Evolutionary conservation across 805 yeast species (phyloP).

Genomic region (Jamesozyma jinghongensis): DNA sequence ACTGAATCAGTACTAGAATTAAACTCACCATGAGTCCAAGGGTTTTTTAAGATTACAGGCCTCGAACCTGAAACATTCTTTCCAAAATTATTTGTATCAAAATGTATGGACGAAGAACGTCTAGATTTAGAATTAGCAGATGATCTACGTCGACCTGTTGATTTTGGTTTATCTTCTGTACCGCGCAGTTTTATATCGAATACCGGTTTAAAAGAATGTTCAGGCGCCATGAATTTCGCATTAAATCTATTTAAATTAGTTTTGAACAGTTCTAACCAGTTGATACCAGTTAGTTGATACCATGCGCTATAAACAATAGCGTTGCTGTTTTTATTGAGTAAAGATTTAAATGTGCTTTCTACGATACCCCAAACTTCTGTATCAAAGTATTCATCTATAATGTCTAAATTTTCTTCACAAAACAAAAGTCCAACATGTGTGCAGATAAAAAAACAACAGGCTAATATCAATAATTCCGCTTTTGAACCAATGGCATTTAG

Average conservation of each 20-base stretch:
- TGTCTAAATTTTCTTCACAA: slow-evolving; percentile 36
- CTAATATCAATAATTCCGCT: slow-evolving; percentile 47
- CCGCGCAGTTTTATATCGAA: slow-evolving; percentile 21
- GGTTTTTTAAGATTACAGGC: background rate
- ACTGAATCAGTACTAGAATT: slow-evolving; percentile 1
- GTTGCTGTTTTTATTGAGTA: background rate
- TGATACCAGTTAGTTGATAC: slow-evolving; percentile 26
- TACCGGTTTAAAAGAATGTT: slow-evolving; percentile 31
- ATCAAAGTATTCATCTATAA: slow-evolving; percentile 26
- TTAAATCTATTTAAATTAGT: slow-evolving; percentile 33
- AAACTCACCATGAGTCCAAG: background rate
- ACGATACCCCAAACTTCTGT: slow-evolving; percentile 18
- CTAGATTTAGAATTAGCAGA: slow-evolving; percentile 2
- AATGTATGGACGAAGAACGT: background rate
- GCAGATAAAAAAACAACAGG: slow-evolving; percentile 60
- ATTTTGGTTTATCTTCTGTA: background rate
- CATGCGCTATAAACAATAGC: slow-evolving; percentile 12
- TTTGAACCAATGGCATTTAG: slow-evolving; percentile 43
- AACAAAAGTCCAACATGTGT: slow-evolving; percentile 56
- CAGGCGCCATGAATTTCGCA: slow-evolving; percentile 32
- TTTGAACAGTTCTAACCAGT: slow-evolving; percentile 30
- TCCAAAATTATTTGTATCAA: background rate
- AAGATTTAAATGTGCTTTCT: slow-evolving; percentile 10
- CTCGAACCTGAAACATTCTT: background rate
- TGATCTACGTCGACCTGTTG: slow-evolving; percentile 5